Evolutionary conservation across 1,139 yeast species (phyloP).

Genomic region (Geotrichum candidum): DNA sequence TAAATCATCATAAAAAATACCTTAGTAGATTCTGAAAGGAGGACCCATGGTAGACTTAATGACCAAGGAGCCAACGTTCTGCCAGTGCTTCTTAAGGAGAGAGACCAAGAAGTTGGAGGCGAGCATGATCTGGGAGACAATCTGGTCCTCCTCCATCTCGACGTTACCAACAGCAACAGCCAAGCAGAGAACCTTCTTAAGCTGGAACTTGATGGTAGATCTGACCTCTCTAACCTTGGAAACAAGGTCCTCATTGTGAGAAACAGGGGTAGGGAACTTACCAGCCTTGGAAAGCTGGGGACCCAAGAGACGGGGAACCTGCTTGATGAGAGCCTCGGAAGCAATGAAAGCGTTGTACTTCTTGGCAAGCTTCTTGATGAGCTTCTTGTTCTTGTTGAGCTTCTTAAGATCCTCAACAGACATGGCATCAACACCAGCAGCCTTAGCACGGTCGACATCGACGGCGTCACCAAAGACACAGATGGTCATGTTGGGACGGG

Average conservation of each 20-base stretch:
- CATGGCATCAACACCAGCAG: conserved; percentile 99
- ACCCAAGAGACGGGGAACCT: conserved; percentile 99
- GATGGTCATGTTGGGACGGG: conserved; percentile 99
- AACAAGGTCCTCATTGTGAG: conserved; percentile 98
- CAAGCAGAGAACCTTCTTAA: conserved; percentile 85
- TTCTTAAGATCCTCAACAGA: conserved; percentile 99
- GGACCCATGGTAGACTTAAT: conserved; percentile 99
- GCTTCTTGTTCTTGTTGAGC: conserved; percentile 99
- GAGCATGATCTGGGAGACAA: conserved; percentile 98
- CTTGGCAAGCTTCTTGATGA: conserved; percentile 99
- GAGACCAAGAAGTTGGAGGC: conserved; percentile 99
- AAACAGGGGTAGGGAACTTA: conserved; percentile 99
- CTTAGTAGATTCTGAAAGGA: conserved; percentile 97
- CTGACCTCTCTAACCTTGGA: conserved; percentile 93
- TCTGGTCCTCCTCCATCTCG: conserved; percentile 94
- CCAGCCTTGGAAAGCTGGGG: conserved; percentile 99
- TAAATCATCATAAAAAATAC: conserved; percentile 14
- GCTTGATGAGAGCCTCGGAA: conserved; percentile 98
- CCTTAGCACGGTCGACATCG: conserved; percentile 99
- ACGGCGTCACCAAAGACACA: conserved; percentile 99
- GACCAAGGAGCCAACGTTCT: conserved; percentile 98
- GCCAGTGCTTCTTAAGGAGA: conserved; percentile 99
- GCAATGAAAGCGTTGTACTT: conserved; percentile 99
- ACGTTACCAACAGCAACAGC: conserved; percentile 98
- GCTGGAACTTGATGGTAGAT: conserved; percentile 99